These are phyloP conservation scores for Darksidea phi DNA, from an alignment of 495 filamentous ascomycete species.

Conservation along the genomic window DNA sequence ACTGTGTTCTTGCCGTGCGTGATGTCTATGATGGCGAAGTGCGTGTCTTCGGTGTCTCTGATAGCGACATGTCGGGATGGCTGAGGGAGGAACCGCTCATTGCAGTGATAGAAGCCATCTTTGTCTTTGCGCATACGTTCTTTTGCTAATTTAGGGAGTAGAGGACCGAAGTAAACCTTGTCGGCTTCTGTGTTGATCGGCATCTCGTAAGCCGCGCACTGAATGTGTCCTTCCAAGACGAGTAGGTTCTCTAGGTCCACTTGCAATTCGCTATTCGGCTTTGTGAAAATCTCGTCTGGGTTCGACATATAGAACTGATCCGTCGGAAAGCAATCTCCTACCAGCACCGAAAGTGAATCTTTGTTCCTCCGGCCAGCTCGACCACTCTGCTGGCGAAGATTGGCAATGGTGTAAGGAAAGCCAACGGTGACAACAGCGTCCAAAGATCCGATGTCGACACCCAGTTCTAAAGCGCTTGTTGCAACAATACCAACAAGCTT, in stretches of 20 bases:
- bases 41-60: conserved; percentile 85
- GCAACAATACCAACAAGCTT: conserved; percentile 91
- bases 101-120: conserved; percentile 83
- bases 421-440: conserved; percentile 93
- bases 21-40: conserved; percentile 90
- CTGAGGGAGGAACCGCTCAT: conserved; percentile 80
- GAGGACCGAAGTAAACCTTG: conserved; percentile 72
- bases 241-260: conserved; percentile 90
- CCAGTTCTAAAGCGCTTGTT: conserved; percentile 88
- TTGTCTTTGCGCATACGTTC: conserved; percentile 73
- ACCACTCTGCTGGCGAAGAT: conserved; percentile 91
- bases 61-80: conserved; percentile 84
- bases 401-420: conserved; percentile 93
- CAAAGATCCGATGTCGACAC: conserved; percentile 91
- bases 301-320: conserved; percentile 98
- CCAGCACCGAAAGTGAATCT: conserved; percentile 85
- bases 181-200: conserved; percentile 79
- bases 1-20: conserved; percentile 79
- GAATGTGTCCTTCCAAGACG: conserved; percentile 87
- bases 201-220: conserved; percentile 95
- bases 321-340: conserved; percentile 88
- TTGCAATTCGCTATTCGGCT: conserved; percentile 83
- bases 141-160: conserved; percentile 68
- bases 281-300: conserved; percentile 92
- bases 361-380: conserved; percentile 90